These are phyloP conservation scores for Penicillium griseofulvum DNA, from an alignment of 2,329 filamentous ascomycete species.

Conservation along the genomic window DNA sequence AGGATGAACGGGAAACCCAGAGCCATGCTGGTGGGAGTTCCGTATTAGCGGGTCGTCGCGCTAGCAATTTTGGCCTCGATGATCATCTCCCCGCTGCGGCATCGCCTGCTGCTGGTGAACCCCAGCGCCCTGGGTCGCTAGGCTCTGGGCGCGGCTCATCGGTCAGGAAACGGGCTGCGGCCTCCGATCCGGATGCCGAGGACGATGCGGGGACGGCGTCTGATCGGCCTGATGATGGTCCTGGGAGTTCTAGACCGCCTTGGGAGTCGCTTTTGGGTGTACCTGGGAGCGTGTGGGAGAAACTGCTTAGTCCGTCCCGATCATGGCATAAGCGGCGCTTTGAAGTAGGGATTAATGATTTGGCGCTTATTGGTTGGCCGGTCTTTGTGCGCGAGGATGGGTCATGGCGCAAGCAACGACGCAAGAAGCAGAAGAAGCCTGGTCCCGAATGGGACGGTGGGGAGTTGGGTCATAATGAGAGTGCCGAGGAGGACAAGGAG, in stretches of 20 bases:
- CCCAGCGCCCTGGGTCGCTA: slow-evolving; percentile 34
- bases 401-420: slow-evolving; percentile 68
- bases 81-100: slow-evolving; percentile 27
- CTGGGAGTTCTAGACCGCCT: slow-evolving; percentile 27
- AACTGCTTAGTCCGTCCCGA: slow-evolving; percentile 71
- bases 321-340: slow-evolving; percentile 79
- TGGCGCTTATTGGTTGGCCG: slow-evolving; percentile 78
- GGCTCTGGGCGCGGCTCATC: slow-evolving; percentile 31
- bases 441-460: slow-evolving; percentile 31
- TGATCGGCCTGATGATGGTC: slow-evolving; percentile 29
- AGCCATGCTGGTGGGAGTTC: slow-evolving; percentile 24
- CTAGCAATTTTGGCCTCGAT: slow-evolving; percentile 37
- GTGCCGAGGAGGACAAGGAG: slow-evolving; percentile 33
- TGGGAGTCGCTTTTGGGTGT: slow-evolving; percentile 69
- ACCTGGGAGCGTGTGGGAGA: slow-evolving; percentile 73
- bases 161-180: slow-evolving; percentile 28
- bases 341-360: slow-evolving; percentile 75
- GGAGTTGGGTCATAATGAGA: slow-evolving; percentile 38
- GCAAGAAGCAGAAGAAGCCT: slow-evolving; percentile 41
- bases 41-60: slow-evolving; percentile 24
- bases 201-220: slow-evolving; percentile 31
- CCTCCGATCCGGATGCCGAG: slow-evolving; percentile 35
- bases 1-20: slow-evolving; percentile 28
- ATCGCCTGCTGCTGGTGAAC: slow-evolving; percentile 29
- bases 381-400: slow-evolving; percentile 78